phyloP scores from a whole-genome alignment of 805 yeast genomes.

The Yamadazyma sp. region DNA sequence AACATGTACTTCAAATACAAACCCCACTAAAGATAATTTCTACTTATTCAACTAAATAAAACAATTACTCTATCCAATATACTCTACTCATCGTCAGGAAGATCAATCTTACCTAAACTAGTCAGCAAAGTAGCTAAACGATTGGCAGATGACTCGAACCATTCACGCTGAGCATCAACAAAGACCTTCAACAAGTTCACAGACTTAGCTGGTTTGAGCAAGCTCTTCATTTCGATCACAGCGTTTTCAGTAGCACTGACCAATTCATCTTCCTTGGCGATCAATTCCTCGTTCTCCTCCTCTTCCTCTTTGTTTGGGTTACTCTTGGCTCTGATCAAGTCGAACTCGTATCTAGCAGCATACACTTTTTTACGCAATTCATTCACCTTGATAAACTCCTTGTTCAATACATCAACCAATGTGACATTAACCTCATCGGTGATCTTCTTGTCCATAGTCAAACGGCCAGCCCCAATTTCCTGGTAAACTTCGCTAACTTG shows the following conservation, averaged over 20 bases:
- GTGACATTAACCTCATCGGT: constrained; percentile 58
- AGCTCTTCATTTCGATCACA: constrained; percentile 72
- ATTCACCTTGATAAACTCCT: constrained; percentile 60
- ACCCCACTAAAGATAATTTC: no score
- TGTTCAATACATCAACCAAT: constrained; percentile 51
- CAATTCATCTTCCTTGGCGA: constrained; percentile 69
- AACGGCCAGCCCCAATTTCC: constrained; percentile 65
- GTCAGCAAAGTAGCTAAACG: constrained; percentile 31
- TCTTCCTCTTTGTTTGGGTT: constrained; percentile 41
- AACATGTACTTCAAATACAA: not conserved
- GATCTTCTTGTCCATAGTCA: constrained; percentile 67
- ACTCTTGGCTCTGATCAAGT: constrained; percentile 57
- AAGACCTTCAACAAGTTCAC: constrained; percentile 65
- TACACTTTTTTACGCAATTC: constrained; percentile 68
- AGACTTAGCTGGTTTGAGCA: constrained; percentile 66
- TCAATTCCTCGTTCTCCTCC: constrained; percentile 51
- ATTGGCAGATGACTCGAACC: constrained; percentile 34
- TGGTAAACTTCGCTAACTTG: constrained; percentile 56
- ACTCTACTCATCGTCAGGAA: constrained; percentile 31
- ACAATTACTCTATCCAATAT: not conserved
- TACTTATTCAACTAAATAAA: no score
- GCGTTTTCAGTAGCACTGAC: constrained; percentile 78
- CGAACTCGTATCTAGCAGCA: constrained; percentile 67
- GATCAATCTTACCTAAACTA: constrained; percentile 34
- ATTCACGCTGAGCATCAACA: constrained; percentile 67